Evolutionary conservation across 345 rosid species (phyloP), one percentile per base, ranked within the genome.

Genomic region (Durio zibethinus): DNA sequence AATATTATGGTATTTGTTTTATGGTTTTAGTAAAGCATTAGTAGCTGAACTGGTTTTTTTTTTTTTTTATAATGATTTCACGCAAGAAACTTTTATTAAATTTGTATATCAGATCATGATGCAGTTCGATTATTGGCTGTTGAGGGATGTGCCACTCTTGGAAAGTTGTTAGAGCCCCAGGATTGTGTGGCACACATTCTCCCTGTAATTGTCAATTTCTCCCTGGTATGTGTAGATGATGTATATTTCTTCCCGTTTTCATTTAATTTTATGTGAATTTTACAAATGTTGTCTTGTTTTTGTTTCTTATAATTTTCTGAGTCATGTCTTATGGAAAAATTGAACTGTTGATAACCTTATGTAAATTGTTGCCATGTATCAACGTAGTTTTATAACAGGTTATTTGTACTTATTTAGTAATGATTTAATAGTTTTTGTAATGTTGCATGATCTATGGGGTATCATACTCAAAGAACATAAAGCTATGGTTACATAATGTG

Each of bases 61-160:
- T 43, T 23, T 43, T 7, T 23, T 67, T 69, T 45, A 12, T 29
- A 27, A 7, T 27, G 12, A 48, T 21, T 25, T 43, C 33, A 16
- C 31, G 10, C 25, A 42, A 61, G 11, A 25, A 5, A 4, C 3
- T 43, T 72, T 52, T 75, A 3, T 11, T 76, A 62, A 29, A 52
- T 76, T 57, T 78, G 62, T 54, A 74, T 74, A 50, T 76, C 90
- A 92, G 92, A 92, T 72, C 97, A 92, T 83, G 97, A 92, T 83
- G 86, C 97, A 33, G 94, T 92, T 77, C 89, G 89, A 45, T 77
- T 92, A 76, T 83, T 92, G 89, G 97, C 92, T 33, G 92, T 92
- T 83, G 97, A 92, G 86, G 90, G 97, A 76, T 90, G 92, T 81
- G 88, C 91, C 79, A 88, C 94, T 57, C 91, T 89, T 65, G 94